Evolutionary conservation across 805 yeast species (phyloP).

Genomic region (Zygosaccharomyces kombuchaensis): DNA sequence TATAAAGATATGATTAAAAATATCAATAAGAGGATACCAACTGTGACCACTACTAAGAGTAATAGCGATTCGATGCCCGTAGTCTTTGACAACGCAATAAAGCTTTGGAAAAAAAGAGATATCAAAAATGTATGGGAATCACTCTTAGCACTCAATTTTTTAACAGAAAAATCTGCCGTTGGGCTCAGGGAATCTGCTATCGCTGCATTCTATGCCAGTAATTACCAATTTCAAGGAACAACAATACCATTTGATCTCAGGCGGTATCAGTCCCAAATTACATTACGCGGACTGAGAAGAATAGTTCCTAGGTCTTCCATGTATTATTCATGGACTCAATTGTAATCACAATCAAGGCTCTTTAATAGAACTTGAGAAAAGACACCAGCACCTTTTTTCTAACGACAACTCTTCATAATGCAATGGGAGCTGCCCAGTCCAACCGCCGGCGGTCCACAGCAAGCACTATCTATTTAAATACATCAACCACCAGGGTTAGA

Average conservation of each 20-base stretch:
- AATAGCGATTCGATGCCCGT: constrained; percentile 32
- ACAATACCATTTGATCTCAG: constrained; percentile 40
- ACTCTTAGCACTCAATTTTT: constrained; percentile 50
- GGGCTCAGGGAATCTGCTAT: constrained; percentile 40
- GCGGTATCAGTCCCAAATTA: constrained; percentile 48
- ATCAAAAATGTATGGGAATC: constrained; percentile 73
- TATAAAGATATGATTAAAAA: constrained; percentile 52
- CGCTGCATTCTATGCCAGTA: constrained; percentile 39
- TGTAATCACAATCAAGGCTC: constrained; percentile 12
- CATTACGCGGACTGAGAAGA: constrained; percentile 46
- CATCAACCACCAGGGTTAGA: not conserved
- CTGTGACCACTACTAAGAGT: constrained; percentile 27
- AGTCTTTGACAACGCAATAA: constrained; percentile 38
- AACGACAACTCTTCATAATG: not conserved
- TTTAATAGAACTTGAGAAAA: not conserved
- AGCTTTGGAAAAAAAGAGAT: constrained; percentile 57
- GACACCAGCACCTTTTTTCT: not conserved
- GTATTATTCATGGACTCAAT: constrained; percentile 33
- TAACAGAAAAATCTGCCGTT: constrained; percentile 44
- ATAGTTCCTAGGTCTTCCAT: constrained; percentile 30
- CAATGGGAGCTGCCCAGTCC: not conserved
- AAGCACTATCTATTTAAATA: constrained; percentile 4
- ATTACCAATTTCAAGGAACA: constrained; percentile 38
- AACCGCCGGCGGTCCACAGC: constrained; percentile 3
- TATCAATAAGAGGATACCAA: constrained; percentile 39